These are phyloP conservation scores for Monilinia fructigena DNA, from an alignment of 2,329 filamentous ascomycete species.

Conservation along the genomic window DNA sequence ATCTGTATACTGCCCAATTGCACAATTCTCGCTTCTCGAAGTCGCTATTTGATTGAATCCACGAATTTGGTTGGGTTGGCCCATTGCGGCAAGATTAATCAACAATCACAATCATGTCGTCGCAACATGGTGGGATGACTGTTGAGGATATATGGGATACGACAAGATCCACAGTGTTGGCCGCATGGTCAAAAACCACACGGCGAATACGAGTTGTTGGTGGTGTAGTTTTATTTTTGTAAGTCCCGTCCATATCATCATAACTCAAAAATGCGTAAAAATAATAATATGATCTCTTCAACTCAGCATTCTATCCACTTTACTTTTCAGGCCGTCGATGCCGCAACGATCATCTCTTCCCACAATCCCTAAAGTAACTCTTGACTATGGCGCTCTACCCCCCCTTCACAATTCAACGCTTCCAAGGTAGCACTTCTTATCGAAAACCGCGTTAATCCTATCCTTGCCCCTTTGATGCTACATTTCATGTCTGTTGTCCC, in stretches of 20 bases:
- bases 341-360: slow-evolving; percentile 28
- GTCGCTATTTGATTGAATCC: background rate
- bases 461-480: slow-evolving; percentile 51
- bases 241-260: slow-evolving; percentile 19
- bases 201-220: slow-evolving; percentile 36
- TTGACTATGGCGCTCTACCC: slow-evolving; percentile 18
- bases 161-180: slow-evolving; percentile 28
- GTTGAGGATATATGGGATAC: slow-evolving; percentile 38
- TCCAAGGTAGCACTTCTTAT: slow-evolving; percentile 50
- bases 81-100: slow-evolving; percentile 8
- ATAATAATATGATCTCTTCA: slow-evolving; percentile 16
- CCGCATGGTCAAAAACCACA: slow-evolving; percentile 37
- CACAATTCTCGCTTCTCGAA: background rate
- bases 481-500: slow-evolving; percentile 56
- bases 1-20: background rate
- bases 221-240: slow-evolving; percentile 35
- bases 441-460: slow-evolving; percentile 49
- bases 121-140: slow-evolving; percentile 32
- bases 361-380: slow-evolving; percentile 24
- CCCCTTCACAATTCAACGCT: slow-evolving; percentile 23
- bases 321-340: slow-evolving; percentile 33
- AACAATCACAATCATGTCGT: slow-evolving; percentile 27
- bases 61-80: background rate
- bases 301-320: slow-evolving; percentile 31
- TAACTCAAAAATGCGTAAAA: background rate